phyloP scores from a whole-genome alignment of 345 rosid species.

The Rhizophora mangle region DNA sequence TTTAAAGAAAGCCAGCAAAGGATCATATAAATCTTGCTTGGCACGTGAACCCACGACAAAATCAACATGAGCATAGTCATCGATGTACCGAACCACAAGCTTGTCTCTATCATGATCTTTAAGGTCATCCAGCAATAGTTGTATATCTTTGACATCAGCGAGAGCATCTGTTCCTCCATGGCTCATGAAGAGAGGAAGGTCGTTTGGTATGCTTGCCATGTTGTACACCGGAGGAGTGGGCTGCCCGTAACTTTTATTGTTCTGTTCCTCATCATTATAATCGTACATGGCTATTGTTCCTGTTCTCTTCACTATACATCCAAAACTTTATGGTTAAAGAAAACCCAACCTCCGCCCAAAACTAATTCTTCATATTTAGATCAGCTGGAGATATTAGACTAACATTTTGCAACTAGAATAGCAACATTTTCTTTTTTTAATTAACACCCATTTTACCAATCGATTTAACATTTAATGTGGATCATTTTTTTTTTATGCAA shows the following conservation, averaged over 20 bases:
- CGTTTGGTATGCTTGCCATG: conserved; percentile 44
- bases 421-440: no score
- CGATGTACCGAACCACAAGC: conserved; percentile 32
- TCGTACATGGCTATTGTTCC: conserved; percentile 49
- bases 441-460: no score
- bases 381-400: no score
- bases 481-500: no score
- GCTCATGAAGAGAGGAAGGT: conserved; percentile 41
- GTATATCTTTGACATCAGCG: conserved; percentile 41
- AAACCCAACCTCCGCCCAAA: no score
- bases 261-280: conserved; percentile 33
- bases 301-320: conserved; percentile 34
- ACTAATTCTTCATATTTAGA: no score
- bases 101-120: conserved; percentile 37
- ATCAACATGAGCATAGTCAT: conserved; percentile 50
- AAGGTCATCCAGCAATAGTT: conserved; percentile 31
- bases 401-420: no score
- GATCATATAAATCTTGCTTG: conserved; percentile 36
- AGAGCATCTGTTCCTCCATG: conserved; percentile 49
- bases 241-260: conserved; percentile 47
- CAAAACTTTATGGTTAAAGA: no score
- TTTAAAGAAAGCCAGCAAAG: conserved; percentile 40
- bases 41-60: conserved; percentile 41
- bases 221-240: conserved; percentile 48
- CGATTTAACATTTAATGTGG: no score